Conservation (phyloP, 2,329 filamentous ascomycete species). For the Gremmenia infestans region DNA sequence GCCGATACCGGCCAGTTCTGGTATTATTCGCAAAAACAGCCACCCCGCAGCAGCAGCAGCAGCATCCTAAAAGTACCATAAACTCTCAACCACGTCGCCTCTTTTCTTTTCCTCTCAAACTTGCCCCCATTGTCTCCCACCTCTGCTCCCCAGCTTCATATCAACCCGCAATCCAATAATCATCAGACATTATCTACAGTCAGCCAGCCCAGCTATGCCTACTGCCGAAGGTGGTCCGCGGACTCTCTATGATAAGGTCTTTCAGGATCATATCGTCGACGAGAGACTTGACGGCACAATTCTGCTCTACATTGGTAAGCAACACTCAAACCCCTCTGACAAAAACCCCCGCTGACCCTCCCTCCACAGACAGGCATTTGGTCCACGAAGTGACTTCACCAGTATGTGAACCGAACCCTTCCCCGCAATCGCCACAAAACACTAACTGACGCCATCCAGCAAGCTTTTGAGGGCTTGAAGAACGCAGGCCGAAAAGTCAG, state of each 20-base stretch:
- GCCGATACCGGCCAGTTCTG: no score
- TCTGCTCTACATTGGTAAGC: constrained; percentile 84
- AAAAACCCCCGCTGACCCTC: constrained; percentile 20
- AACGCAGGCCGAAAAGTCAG: constrained; percentile 85
- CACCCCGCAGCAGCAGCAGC: no score
- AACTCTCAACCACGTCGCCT: no score
- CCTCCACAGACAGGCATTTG: constrained; percentile 72
- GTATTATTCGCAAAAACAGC: no score
- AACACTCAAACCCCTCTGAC: not conserved
- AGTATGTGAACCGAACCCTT: constrained; percentile 44
- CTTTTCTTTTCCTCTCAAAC: no score
- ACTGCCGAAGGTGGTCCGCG: constrained; percentile 64
- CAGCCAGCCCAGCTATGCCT: constrained; percentile 55
- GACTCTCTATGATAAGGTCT: constrained; percentile 97
- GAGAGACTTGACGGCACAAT: constrained; percentile 92
- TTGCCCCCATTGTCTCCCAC: no score
- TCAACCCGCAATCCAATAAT: not conserved
- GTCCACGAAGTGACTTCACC: constrained; percentile 98
- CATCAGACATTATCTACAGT: not conserved
- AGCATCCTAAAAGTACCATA: no score
- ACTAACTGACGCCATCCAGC: constrained; percentile 45
- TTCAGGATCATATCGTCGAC: constrained; percentile 89
- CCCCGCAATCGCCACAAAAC: constrained; percentile 2
- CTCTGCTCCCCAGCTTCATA: not conserved
- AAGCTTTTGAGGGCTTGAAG: constrained; percentile 94